Evolutionary conservation across 1,284 basidiomycete species (phyloP).

Genomic region (Trametes versicolor): DNA sequence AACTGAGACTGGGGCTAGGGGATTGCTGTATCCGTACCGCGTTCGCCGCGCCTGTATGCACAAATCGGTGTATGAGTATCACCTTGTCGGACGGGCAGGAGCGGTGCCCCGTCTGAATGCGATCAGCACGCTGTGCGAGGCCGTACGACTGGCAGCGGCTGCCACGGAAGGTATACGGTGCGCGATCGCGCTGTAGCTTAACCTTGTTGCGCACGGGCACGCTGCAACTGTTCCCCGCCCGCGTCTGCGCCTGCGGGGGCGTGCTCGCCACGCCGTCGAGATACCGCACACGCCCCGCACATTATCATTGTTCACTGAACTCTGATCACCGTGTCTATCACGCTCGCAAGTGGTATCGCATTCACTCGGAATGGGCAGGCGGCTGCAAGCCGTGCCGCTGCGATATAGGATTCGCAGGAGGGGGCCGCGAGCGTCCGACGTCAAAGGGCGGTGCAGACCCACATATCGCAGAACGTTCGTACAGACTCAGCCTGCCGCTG

Average conservation of each 20-base stretch:
- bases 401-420: background rate
- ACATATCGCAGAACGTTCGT: constrained; percentile 1
- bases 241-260: background rate
- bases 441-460: background rate
- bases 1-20: background rate
- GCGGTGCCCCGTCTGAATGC: background rate
- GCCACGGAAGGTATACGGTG: too few species aligned
- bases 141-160: too few species aligned
- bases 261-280: constrained; percentile 2
- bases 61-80: background rate
- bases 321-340: too few species aligned
- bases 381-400: background rate
- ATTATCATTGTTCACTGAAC: too few species aligned
- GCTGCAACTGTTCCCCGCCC: too few species aligned
- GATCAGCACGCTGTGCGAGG: background rate
- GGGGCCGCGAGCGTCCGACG: background rate
- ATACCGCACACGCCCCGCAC: background rate
- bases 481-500: background rate
- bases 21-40: background rate
- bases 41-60: background rate
- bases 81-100: too few species aligned
- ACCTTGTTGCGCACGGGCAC: background rate
- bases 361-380: too few species aligned
- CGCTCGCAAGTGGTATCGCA: too few species aligned
- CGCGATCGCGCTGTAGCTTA: background rate